Percentiles rank a stretch among this genome's conserved stretches.
Evolutionary conservation across 192 early-diverging fungal genomes (phyloP).

Genomic region (Coemansia sp.): DNA sequence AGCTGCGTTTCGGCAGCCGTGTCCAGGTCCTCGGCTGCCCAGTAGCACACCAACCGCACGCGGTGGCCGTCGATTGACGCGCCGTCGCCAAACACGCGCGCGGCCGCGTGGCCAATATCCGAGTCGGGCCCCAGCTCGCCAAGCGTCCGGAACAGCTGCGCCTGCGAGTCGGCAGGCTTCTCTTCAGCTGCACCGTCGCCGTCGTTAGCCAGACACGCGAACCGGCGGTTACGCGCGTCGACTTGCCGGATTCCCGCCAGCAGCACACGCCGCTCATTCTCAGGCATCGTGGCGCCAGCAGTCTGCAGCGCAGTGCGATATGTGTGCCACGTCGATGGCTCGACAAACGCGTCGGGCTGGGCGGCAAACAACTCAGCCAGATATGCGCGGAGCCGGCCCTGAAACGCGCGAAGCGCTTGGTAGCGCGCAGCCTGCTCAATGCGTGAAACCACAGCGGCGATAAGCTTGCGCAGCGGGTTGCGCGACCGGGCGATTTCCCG

Average conservation of each 20-base stretch:
- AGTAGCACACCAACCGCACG: slow-evolving; percentile 35
- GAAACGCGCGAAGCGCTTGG: slow-evolving; percentile 13
- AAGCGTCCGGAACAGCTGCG: neutral
- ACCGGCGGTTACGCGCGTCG: slow-evolving; percentile 20
- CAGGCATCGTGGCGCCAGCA: neutral
- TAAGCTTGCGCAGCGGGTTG: slow-evolving; percentile 47
- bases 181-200: neutral
- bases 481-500: slow-evolving; percentile 41
- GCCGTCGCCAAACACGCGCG: neutral
- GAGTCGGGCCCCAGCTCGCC: neutral
- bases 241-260: slow-evolving; percentile 13
- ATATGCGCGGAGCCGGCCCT: slow-evolving; percentile 6
- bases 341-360: slow-evolving; percentile 48
- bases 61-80: neutral
- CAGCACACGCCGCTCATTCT: neutral
- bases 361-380: slow-evolving; percentile 24
- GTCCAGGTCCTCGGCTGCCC: slow-evolving; percentile 24
- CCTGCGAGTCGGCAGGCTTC: neutral
- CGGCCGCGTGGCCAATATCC: neutral
- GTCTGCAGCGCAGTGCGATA: slow-evolving; percentile 12
- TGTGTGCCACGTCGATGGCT: slow-evolving; percentile 38
- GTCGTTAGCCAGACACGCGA: slow-evolving; percentile 8
- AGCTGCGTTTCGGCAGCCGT: slow-evolving; percentile 5
- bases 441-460: slow-evolving; percentile 25
- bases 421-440: slow-evolving; percentile 20